A percentile compares a stretch with the other conserved stretches of the same genome.
These are phyloP conservation scores for Penicillium sclerotigenum DNA, from an alignment of 2,329 filamentous ascomycete genomes.

Conservation along the genomic window DNA sequence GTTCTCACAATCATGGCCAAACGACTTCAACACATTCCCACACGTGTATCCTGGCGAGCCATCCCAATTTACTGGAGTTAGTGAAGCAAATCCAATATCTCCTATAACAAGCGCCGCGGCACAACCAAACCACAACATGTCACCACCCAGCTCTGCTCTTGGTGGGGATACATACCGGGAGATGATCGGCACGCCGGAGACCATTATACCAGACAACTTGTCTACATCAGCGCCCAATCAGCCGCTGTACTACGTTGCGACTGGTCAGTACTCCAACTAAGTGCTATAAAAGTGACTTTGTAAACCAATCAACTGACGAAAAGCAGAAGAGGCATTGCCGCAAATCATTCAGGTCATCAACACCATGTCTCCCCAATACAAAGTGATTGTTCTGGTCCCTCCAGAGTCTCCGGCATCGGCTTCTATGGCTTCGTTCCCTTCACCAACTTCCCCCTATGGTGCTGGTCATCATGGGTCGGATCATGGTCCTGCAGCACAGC, in stretches of 20 bases:
- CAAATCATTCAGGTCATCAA: conserved; percentile 19
- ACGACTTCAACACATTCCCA: background rate
- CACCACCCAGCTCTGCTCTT: background rate
- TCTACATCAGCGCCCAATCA: conserved; percentile 1
- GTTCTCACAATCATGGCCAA: conserved; percentile 2
- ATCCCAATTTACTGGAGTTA: background rate
- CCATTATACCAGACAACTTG: background rate
- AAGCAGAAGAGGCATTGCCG: conserved; percentile 16
- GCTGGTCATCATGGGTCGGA: background rate
- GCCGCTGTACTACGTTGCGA: conserved; percentile 18
- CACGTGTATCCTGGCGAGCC: background rate
- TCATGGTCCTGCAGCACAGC: background rate
- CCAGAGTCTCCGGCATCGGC: conserved; percentile 1
- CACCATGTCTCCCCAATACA: conserved; percentile 13
- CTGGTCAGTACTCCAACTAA: conserved; percentile 9
- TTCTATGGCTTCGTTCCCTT: background rate
- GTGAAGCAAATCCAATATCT: background rate
- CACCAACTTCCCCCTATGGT: background rate
- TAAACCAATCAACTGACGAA: background rate
- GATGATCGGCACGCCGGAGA: background rate
- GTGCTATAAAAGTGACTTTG: background rate
- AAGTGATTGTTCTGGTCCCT: conserved; percentile 20
- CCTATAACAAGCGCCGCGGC: background rate
- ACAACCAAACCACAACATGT: background rate
- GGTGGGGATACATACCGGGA: background rate